Conservation (phyloP, 192 early-diverging fungal genomes). For the Rhizophagus clarus region DNA sequence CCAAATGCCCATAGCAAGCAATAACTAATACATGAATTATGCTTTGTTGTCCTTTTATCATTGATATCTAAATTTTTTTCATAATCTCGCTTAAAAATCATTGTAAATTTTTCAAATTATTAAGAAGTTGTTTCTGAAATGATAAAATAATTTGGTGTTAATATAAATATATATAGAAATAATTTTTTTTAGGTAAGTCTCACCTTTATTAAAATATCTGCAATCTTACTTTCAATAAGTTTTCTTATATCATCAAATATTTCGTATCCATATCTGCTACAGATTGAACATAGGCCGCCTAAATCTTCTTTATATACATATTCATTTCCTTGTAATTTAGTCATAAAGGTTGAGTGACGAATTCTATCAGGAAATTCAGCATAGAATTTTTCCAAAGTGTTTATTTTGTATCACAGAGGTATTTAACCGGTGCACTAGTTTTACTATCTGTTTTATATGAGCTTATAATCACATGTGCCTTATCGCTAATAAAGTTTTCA, state of each 20-base stretch:
- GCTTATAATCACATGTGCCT: too few species aligned
- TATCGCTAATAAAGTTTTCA: too few species aligned
- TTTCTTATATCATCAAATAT: constrained; percentile 2
- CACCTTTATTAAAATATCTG: neutral
- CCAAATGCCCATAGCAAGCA: constrained; percentile 3
- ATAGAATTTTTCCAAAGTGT: neutral
- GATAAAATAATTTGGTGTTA: neutral
- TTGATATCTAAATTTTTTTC: neutral
- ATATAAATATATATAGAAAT: neutral
- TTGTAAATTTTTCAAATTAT: neutral
- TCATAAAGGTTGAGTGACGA: neutral
- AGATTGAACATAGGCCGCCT: neutral
- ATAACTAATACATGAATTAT: neutral
- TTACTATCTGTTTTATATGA: too few species aligned
- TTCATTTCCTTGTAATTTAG: neutral
- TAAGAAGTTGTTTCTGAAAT: constrained; percentile 2
- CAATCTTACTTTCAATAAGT: neutral
- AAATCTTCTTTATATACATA: constrained; percentile 8
- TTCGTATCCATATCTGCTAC: neutral
- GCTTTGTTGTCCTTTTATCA: neutral
- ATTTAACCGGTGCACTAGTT: too few species aligned
- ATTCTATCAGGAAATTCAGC: neutral
- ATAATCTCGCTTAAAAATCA: neutral
- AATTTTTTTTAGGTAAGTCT: neutral
- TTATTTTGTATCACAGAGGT: neutral